Conservation (phyloP, 495 filamentous ascomycete species). For the Tetracladium setigerum region DNA sequence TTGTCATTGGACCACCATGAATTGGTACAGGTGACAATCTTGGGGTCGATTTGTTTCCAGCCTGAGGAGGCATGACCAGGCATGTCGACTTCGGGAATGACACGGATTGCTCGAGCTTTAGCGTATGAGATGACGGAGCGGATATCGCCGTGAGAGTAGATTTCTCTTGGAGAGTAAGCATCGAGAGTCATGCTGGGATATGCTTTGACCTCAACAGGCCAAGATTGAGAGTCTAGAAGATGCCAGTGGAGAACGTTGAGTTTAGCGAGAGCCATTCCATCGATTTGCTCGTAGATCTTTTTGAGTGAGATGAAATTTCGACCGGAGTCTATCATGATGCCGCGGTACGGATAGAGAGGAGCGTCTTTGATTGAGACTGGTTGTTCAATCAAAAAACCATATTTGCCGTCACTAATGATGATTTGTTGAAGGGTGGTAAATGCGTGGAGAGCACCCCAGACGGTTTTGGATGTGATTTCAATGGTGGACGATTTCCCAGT, state of each 20-base stretch:
- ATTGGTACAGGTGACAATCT: conserved; percentile 42
- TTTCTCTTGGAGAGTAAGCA: conserved; percentile 42
- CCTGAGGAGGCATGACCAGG: conserved; percentile 43
- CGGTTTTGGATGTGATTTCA: conserved; percentile 39
- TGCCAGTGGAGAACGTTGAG: conserved; percentile 48
- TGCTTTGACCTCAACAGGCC: conserved; percentile 39
- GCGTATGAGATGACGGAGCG: conserved; percentile 38
- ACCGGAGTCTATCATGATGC: conserved; percentile 43
- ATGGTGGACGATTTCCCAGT: conserved; percentile 26
- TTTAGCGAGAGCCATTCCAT: conserved; percentile 45
- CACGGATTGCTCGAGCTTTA: conserved; percentile 37
- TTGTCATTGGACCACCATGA: conserved; percentile 52
- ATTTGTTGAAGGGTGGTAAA: conserved; percentile 52
- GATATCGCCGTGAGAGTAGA: conserved; percentile 32
- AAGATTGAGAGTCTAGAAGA: conserved; percentile 42
- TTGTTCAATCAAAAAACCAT: conserved; percentile 37
- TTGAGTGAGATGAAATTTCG: conserved; percentile 40
- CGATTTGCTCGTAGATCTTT: conserved; percentile 44
- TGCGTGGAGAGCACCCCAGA: conserved; percentile 50
- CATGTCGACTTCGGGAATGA: conserved; percentile 46
- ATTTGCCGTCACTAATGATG: conserved; percentile 36
- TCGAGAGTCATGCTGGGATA: conserved; percentile 48
- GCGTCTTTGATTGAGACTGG: conserved; percentile 39
- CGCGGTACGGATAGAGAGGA: conserved; percentile 41
- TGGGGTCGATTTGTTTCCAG: conserved; percentile 46